Evolutionary conservation across 2,329 filamentous ascomycete genomes (phyloP).

Genomic region (Parastagonospora avenae): DNA sequence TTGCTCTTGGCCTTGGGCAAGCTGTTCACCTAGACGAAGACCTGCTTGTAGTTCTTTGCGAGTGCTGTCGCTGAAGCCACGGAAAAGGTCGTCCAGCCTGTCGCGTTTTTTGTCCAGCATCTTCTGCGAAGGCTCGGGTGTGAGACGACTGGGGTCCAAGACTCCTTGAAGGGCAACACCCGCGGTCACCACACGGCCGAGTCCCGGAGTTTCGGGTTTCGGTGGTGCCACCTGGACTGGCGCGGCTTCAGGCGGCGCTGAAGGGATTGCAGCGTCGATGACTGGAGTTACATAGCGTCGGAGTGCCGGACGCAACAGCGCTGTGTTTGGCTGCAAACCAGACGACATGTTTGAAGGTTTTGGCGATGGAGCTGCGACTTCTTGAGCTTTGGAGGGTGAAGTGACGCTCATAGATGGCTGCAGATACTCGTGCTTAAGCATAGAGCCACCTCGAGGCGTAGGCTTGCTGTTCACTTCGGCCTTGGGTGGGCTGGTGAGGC

Average conservation of each 20-base stretch:
- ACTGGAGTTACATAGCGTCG: constrained; percentile 36
- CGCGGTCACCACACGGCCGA: constrained; percentile 45
- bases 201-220: constrained; percentile 36
- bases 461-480: constrained; percentile 8
- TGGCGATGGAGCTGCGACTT: constrained; percentile 8
- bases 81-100: constrained; percentile 44
- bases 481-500: constrained; percentile 33
- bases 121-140: constrained; percentile 32
- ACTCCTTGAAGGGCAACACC: constrained; percentile 47
- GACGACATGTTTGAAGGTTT: constrained; percentile 7
- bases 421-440: constrained; percentile 19
- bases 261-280: constrained; percentile 31
- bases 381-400: background rate
- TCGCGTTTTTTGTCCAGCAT: constrained; percentile 27
- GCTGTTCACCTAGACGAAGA: constrained; percentile 46
- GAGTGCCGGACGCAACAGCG: constrained; percentile 19
- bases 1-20: constrained; percentile 33
- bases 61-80: constrained; percentile 47
- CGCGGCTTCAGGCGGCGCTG: constrained; percentile 37
- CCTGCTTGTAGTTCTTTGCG: constrained; percentile 46
- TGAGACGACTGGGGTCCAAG: constrained; percentile 36
- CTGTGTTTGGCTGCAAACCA: constrained; percentile 4
- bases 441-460: constrained; percentile 7
- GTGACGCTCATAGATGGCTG: constrained; percentile 6
- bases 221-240: constrained; percentile 17